Conservation (phyloP, 768 basidiomycete species). For the Termitomyces titanicus region DNA sequence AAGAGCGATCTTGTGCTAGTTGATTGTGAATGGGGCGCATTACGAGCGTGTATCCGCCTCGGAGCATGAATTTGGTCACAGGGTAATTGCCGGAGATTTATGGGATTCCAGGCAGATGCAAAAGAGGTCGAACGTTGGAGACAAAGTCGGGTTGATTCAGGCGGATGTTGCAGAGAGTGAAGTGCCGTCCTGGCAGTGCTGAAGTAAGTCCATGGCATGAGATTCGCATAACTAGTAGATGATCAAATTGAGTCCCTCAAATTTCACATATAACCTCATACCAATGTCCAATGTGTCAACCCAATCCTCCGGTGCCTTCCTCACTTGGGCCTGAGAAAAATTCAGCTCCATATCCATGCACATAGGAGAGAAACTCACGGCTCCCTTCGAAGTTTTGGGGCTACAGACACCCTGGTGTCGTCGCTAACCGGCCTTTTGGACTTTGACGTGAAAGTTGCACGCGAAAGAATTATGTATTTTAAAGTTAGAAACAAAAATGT, state of each 20-base stretch:
- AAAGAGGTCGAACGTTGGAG: not conserved
- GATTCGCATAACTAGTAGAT: slow-evolving; percentile 50
- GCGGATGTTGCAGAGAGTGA: slow-evolving; percentile 9
- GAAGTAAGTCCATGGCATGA: slow-evolving; percentile 71
- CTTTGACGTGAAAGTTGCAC: not conserved
- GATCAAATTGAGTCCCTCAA: not conserved
- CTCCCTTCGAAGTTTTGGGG: not conserved
- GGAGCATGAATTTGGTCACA: not conserved
- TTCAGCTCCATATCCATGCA: not conserved
- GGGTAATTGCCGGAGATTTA: not conserved
- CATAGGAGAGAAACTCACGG: not conserved
- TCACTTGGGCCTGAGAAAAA: not conserved
- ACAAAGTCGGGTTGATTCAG: not conserved
- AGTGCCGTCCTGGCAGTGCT: slow-evolving; percentile 44
- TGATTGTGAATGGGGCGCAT: not conserved
- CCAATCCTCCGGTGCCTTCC: not conserved
- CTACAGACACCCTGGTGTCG: not conserved
- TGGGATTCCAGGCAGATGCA: not conserved
- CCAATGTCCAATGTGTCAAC: slow-evolving; percentile 8
- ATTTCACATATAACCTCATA: slow-evolving; percentile 1
- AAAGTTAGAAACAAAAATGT: too few species aligned
- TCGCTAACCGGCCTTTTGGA: not conserved
- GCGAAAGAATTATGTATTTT: not conserved
- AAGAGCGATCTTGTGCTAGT: not conserved
- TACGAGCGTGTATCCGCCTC: not conserved